Conservation (phyloP, 257 asterid genomes). For the Nicotiana benthamiana region DNA sequence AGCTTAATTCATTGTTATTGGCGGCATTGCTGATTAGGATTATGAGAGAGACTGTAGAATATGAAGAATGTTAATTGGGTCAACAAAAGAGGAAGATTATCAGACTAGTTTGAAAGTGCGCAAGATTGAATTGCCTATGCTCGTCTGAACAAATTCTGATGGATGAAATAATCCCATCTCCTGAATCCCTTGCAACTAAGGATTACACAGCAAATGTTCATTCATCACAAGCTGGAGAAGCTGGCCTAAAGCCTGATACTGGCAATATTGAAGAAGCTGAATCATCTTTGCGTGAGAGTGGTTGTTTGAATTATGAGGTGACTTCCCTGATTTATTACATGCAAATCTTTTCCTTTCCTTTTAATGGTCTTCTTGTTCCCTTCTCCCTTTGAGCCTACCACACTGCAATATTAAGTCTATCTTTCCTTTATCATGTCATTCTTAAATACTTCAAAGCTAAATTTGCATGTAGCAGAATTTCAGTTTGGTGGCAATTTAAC, state of each 20-base stretch:
- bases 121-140: conserved; percentile 57
- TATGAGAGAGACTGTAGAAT: conserved; percentile 22
- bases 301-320: conserved; percentile 75
- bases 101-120: conserved; percentile 21
- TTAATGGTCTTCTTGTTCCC: neutral
- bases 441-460: neutral
- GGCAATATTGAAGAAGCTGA: conserved; percentile 92
- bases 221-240: conserved; percentile 50
- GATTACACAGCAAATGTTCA: conserved; percentile 44
- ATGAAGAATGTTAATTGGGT: conserved; percentile 43
- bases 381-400: neutral
- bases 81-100: conserved; percentile 20
- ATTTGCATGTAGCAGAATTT: neutral
- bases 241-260: conserved; percentile 50
- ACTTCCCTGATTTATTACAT: conserved; percentile 1
- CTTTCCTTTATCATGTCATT: neutral
- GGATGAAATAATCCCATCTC: conserved; percentile 47
- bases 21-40: conserved; percentile 18
- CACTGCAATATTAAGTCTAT: neutral
- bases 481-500: neutral
- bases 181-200: conserved; percentile 48
- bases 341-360: neutral
- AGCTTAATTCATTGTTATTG: conserved; percentile 14
- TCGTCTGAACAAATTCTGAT: conserved; percentile 42
- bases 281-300: conserved; percentile 71